Conservation (phyloP, 495 filamentous ascomycete genomes). For the Annulohypoxylon nitens region DNA sequence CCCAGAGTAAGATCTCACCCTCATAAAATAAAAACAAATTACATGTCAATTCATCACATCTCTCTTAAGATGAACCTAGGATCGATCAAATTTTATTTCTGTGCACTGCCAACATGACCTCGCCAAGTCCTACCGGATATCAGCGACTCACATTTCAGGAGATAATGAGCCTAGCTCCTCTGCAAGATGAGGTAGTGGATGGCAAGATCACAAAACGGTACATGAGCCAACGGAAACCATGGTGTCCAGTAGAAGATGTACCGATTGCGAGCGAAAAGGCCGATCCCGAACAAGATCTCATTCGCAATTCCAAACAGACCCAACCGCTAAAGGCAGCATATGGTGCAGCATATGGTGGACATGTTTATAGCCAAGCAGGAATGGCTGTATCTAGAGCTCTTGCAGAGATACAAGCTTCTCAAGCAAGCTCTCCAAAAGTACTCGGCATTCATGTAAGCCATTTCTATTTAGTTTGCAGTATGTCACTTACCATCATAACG, state of each 20-base stretch:
- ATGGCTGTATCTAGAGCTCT: slow-evolving; percentile 69
- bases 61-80: not conserved
- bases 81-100: not conserved
- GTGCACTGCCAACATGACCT: not conserved
- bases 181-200: slow-evolving; percentile 45
- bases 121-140: slow-evolving; percentile 5
- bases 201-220: slow-evolving; percentile 48
- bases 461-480: slow-evolving; percentile 7
- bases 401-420: slow-evolving; percentile 53
- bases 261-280: slow-evolving; percentile 4
- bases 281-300: slow-evolving; percentile 18
- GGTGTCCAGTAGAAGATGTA: slow-evolving; percentile 50
- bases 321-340: slow-evolving; percentile 54
- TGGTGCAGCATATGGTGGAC: slow-evolving; percentile 71
- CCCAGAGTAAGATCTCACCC: too few species aligned
- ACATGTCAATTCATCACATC: not conserved
- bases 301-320: not conserved
- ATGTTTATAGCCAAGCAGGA: slow-evolving; percentile 76
- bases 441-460: slow-evolving; percentile 71
- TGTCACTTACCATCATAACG: not conserved
- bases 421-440: slow-evolving; percentile 39
- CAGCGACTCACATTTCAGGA: slow-evolving; percentile 57
- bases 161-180: slow-evolving; percentile 50
- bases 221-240: slow-evolving; percentile 55
- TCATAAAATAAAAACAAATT: too few species aligned